These are phyloP conservation scores for Sisymbrium altissimum DNA, from an alignment of 345 rosid species.

Conservation along the genomic window DNA sequence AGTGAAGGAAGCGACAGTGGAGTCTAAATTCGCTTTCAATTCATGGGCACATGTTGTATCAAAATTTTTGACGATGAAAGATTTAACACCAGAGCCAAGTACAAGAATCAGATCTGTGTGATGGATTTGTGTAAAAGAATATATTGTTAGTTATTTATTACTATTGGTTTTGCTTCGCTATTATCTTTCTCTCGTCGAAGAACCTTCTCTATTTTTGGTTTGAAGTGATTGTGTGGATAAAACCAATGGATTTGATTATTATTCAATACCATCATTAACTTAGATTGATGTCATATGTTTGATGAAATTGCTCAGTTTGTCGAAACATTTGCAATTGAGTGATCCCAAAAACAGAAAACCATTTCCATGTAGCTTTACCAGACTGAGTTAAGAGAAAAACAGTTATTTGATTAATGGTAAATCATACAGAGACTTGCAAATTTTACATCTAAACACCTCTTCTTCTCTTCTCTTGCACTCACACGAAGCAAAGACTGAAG, in stretches of 20 bases:
- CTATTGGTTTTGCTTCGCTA: neutral
- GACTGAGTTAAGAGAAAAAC: conserved; percentile 2
- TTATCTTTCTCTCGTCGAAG: too few species aligned
- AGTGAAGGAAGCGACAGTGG: conserved; percentile 44
- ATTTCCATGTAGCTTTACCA: neutral
- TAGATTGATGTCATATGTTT: neutral
- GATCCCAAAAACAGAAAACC: neutral
- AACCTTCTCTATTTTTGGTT: neutral
- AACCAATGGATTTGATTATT: neutral
- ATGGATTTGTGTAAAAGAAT: neutral
- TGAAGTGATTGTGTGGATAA: neutral
- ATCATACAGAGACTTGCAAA: conserved; percentile 18
- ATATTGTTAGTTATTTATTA: neutral
- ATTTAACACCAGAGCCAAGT: neutral
- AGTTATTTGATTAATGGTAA: conserved; percentile 19
- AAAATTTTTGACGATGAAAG: neutral
- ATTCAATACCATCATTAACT: neutral
- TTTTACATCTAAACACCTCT: conserved; percentile 24
- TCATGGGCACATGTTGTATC: neutral
- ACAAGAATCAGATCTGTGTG: neutral
- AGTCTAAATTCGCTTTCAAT: conserved; percentile 20
- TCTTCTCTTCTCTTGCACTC: conserved; percentile 9
- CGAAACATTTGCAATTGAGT: neutral
- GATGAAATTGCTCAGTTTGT: neutral
- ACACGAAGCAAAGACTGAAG: conserved; percentile 23